Conservation (phyloP, 192 early-diverging fungal species). For the Jimgerdemannia lactiflua region DNA sequence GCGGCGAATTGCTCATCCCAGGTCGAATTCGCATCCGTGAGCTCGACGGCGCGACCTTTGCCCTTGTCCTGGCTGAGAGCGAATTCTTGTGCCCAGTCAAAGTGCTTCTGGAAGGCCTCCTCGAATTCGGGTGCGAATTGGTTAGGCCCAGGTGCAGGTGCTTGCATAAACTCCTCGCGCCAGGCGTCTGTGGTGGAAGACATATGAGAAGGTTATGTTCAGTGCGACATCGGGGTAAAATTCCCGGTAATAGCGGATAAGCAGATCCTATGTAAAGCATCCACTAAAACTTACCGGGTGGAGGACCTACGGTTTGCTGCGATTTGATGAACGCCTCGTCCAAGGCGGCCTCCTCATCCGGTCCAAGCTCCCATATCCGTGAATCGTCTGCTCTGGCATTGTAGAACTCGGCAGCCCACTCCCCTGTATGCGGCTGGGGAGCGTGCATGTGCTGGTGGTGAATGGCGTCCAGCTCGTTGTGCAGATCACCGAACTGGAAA, state of each 20-base stretch:
- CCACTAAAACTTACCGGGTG: conserved; percentile 16
- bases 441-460: conserved; percentile 14
- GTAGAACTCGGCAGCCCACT: conserved; percentile 36
- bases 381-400: conserved; percentile 19
- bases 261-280: neutral
- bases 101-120: conserved; percentile 54
- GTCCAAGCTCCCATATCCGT: conserved; percentile 43
- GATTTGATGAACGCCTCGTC: conserved; percentile 39
- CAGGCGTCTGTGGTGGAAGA: conserved; percentile 26
- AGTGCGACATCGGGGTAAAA: neutral
- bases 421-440: neutral
- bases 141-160: conserved; percentile 15
- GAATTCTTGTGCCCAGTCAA: conserved; percentile 80
- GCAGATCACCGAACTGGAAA: conserved; percentile 33
- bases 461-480: conserved; percentile 26
- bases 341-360: conserved; percentile 48
- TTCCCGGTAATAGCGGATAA: neutral
- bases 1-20: conserved; percentile 64
- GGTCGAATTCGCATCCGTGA: conserved; percentile 32
- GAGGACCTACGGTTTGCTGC: conserved; percentile 19
- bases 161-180: conserved; percentile 50
- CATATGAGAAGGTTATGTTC: neutral
- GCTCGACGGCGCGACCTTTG: conserved; percentile 38
- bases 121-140: conserved; percentile 55
- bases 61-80: conserved; percentile 59